phyloP scores from a whole-genome alignment of 768 basidiomycete species.

The Kwoniella botswanensis region DNA sequence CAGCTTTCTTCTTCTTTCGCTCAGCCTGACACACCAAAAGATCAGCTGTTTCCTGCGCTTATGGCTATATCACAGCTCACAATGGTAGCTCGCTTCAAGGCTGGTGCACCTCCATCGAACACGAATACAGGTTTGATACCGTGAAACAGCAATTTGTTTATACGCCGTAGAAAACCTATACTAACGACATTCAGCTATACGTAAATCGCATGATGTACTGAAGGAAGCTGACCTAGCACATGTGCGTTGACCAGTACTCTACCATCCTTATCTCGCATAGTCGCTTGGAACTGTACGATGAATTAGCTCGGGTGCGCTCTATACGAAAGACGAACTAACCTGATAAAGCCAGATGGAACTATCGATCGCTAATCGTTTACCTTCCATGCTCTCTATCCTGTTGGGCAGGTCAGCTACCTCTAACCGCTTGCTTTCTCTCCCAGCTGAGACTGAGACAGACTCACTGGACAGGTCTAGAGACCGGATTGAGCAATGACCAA shows the following conservation, averaged over 20 bases:
- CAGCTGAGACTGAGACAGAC: slow-evolving; percentile 45
- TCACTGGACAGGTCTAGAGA: slow-evolving; percentile 90
- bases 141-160: slow-evolving; percentile 92
- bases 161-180: slow-evolving; percentile 65
- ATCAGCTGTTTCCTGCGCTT: slow-evolving; percentile 16
- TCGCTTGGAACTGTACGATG: slow-evolving; percentile 76
- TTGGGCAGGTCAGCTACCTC: slow-evolving; percentile 10
- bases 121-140: slow-evolving; percentile 99
- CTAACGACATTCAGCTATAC: neutral
- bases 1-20: slow-evolving; percentile 85
- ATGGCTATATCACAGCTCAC: slow-evolving; percentile 61
- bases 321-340: slow-evolving; percentile 35
- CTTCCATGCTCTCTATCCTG: slow-evolving; percentile 92
- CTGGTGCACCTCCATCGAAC: slow-evolving; percentile 96
- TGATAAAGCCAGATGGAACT: slow-evolving; percentile 99
- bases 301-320: neutral
- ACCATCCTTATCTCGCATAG: slow-evolving; percentile 97
- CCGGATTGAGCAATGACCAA: slow-evolving; percentile 90
- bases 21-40: slow-evolving; percentile 66
- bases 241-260: slow-evolving; percentile 88
- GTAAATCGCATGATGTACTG: neutral
- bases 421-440: too few relatives aligned
- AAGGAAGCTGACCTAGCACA: slow-evolving; percentile 70
- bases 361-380: slow-evolving; percentile 95
- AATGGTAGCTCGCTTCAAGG: slow-evolving; percentile 83